Conservation (phyloP, 768 basidiomycete genomes). For the Clitopilus hobsonii region DNA sequence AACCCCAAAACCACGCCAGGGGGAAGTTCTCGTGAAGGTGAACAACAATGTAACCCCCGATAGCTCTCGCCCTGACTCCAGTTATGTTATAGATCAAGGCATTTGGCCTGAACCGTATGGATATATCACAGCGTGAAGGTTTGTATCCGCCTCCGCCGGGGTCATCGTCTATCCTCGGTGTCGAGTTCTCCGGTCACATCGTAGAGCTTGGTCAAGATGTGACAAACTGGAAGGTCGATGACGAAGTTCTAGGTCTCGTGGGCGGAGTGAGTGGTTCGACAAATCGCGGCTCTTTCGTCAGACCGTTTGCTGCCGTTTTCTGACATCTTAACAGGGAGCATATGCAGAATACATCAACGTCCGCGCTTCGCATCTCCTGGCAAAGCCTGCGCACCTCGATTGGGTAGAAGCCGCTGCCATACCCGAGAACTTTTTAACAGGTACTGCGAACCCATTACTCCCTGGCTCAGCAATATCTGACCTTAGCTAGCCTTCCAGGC, state of each 20-base stretch:
- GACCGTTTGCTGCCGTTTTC: background rate
- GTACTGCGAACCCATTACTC: conserved; percentile 25
- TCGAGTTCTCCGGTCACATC: conserved; percentile 79
- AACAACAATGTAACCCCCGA: background rate
- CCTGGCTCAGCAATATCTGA: background rate
- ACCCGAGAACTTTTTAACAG: conserved; percentile 87
- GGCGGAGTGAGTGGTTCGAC: conserved; percentile 77
- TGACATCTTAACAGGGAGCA: conserved; percentile 56
- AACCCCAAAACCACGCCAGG: conserved; percentile 51
- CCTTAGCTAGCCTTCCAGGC: conserved; percentile 39
- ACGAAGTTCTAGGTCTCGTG: conserved; percentile 77
- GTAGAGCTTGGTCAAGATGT: conserved; percentile 47
- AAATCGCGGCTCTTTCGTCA: too few species aligned
- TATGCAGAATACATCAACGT: conserved; percentile 85
- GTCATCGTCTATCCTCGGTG: conserved; percentile 71
- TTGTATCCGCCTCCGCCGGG: conserved; percentile 78
- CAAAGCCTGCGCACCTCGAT: conserved; percentile 69
- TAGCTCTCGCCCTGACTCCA: background rate
- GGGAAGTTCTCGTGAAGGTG: conserved; percentile 80
- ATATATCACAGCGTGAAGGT: conserved; percentile 67
- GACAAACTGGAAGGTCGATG: conserved; percentile 52
- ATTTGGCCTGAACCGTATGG: conserved; percentile 91
- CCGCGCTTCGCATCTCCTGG: conserved; percentile 59
- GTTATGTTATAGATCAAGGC: conserved; percentile 52
- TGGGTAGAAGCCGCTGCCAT: conserved; percentile 87